Conservation (phyloP, 2,329 filamentous ascomycete genomes). For the Pseudogymnoascus sp. region DNA sequence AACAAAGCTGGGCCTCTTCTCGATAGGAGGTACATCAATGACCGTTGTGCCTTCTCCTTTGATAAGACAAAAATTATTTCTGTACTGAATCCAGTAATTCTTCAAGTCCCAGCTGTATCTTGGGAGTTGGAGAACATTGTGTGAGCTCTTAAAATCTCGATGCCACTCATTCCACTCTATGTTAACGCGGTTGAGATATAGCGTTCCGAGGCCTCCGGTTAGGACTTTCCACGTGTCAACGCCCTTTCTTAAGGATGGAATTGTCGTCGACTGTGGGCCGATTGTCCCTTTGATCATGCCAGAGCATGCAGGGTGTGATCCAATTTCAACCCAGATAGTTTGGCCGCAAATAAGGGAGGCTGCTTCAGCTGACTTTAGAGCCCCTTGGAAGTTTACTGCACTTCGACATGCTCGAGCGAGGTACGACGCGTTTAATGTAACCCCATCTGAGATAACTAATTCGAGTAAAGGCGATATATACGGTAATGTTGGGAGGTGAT, state of each 20-base stretch:
- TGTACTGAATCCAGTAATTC: constrained; percentile 39
- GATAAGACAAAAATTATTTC: constrained; percentile 53
- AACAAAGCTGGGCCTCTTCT: constrained; percentile 36
- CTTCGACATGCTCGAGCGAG: constrained; percentile 57
- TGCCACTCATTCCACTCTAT: constrained; percentile 54
- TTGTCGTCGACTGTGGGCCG: constrained; percentile 20
- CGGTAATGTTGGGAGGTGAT: constrained; percentile 47
- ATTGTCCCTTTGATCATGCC: constrained; percentile 31
- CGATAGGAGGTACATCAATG: constrained; percentile 32
- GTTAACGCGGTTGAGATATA: constrained; percentile 43
- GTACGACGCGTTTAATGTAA: constrained; percentile 52
- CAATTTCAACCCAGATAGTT: constrained; percentile 63
- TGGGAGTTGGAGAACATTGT: constrained; percentile 48
- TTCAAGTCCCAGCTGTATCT: constrained; percentile 56
- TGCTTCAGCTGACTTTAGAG: constrained; percentile 49
- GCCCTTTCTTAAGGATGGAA: constrained; percentile 43
- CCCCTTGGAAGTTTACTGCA: constrained; percentile 59
- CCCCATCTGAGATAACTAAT: constrained; percentile 48
- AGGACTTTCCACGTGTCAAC: constrained; percentile 51
- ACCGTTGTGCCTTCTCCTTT: constrained; percentile 46
- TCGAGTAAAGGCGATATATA: constrained; percentile 61
- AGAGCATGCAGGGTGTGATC: constrained; percentile 54
- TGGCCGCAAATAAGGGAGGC: constrained; percentile 56
- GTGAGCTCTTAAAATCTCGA: constrained; percentile 43
- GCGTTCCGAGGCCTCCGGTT: constrained; percentile 36